phyloP scores from a whole-genome alignment of 2,329 filamentous ascomycete species.

The Penicillium nordicum region DNA sequence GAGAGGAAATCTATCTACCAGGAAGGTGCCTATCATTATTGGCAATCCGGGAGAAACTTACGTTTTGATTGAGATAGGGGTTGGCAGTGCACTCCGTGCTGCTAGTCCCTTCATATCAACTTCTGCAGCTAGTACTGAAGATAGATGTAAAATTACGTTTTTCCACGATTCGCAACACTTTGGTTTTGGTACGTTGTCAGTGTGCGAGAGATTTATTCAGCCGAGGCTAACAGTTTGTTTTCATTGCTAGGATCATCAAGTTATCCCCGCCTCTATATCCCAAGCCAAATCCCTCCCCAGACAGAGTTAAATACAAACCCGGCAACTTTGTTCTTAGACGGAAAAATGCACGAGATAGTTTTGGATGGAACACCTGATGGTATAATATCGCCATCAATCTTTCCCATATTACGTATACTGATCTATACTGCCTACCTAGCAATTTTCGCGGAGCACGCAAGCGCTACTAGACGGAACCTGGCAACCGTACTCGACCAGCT shows the following conservation, averaged over 20 bases:
- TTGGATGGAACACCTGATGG: constrained; percentile 27
- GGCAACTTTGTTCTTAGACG: constrained; percentile 22
- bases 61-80: constrained; percentile 20
- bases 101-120: constrained; percentile 3
- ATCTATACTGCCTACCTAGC: background rate
- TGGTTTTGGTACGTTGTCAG: constrained; percentile 17
- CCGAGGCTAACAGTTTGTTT: background rate
- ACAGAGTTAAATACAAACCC: constrained; percentile 22
- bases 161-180: constrained; percentile 29
- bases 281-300: constrained; percentile 17
- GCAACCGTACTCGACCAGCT: background rate
- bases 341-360: constrained; percentile 28
- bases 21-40: constrained; percentile 23
- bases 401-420: background rate
- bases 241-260: constrained; percentile 14
- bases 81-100: constrained; percentile 22
- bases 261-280: constrained; percentile 25
- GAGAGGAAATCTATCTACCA: constrained; percentile 17
- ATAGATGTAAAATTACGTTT: constrained; percentile 26
- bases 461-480: background rate
- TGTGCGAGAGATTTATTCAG: background rate
- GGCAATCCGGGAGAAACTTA: constrained; percentile 23
- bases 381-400: background rate
- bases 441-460: background rate
- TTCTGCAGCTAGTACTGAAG: constrained; percentile 8